A percentile compares a stretch with the other conserved stretches of the same genome.
Evolutionary conservation across 2,329 filamentous ascomycete species (phyloP).

Genomic region (Trichoderma endophyticum): DNA sequence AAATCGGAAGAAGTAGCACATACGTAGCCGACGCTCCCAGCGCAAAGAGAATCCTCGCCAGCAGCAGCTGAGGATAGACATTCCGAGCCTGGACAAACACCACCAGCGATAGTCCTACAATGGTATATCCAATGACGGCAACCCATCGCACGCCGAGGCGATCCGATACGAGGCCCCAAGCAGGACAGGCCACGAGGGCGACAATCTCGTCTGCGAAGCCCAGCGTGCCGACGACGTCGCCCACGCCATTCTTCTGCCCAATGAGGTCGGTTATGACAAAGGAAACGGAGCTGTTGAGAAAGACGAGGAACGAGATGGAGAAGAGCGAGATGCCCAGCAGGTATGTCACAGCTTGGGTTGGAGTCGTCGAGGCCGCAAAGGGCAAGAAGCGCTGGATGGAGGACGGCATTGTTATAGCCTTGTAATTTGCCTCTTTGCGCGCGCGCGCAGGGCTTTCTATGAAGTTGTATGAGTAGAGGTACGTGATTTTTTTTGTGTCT

Average conservation of each 20-base stretch:
- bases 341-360: constrained; percentile 67
- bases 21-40: constrained; percentile 85
- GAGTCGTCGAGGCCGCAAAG: constrained; percentile 58
- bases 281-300: constrained; percentile 78
- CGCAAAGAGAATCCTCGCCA: constrained; percentile 84
- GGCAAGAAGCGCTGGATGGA: constrained; percentile 49
- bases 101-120: constrained; percentile 74
- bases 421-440: background rate
- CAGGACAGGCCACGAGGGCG: constrained; percentile 73
- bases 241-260: constrained; percentile 68
- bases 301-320: constrained; percentile 85
- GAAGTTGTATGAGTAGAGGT: background rate
- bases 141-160: constrained; percentile 71
- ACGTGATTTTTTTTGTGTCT: background rate
- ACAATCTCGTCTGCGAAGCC: constrained; percentile 83
- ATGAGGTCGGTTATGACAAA: constrained; percentile 84
- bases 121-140: constrained; percentile 72
- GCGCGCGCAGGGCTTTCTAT: background rate
- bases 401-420: constrained; percentile 20
- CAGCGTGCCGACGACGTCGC: constrained; percentile 77
- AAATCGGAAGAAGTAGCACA: constrained; percentile 29
- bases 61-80: constrained; percentile 82
- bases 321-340: constrained; percentile 80
- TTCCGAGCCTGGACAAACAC: constrained; percentile 82
- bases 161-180: constrained; percentile 77